These are phyloP conservation scores for Cystobasidium sp. DNA, from an alignment of 1,284 basidiomycete species.

Conservation along the genomic window DNA sequence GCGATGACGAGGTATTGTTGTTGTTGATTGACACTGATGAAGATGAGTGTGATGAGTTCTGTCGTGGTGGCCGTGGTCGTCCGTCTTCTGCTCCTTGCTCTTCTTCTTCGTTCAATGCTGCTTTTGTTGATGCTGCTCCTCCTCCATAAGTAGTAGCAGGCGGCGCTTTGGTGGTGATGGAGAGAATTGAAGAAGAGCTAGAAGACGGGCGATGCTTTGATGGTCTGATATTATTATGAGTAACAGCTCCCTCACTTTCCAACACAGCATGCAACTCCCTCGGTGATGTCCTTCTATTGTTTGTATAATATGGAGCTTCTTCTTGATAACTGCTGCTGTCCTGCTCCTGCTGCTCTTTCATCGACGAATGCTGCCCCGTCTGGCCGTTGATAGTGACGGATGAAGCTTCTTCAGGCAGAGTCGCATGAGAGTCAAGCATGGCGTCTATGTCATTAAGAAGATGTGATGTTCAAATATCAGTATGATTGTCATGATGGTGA, in stretches of 20 bases:
- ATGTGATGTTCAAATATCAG: too few relatives aligned
- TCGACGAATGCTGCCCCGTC: background rate
- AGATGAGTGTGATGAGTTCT: background rate
- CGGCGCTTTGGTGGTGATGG: background rate
- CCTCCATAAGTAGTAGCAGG: too few relatives aligned
- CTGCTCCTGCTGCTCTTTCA: background rate
- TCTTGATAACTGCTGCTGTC: background rate
- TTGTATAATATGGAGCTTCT: too few relatives aligned
- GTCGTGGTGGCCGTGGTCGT: background rate
- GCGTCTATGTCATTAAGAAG: too few relatives aligned
- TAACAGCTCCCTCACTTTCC: slow-evolving; percentile 6
- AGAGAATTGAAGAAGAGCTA: background rate
- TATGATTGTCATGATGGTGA: too few relatives aligned
- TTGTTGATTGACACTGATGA: background rate
- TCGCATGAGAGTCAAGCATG: too few relatives aligned
- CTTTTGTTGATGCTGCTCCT: background rate
- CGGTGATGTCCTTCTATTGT: background rate
- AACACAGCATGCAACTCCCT: slow-evolving; percentile 14
- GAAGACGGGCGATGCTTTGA: background rate
- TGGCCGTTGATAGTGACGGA: too few relatives aligned
- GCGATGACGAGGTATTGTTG: background rate
- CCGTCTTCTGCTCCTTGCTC: background rate
- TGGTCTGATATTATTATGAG: too few relatives aligned
- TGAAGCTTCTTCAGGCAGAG: too few relatives aligned
- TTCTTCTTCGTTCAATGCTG: background rate